Evolutionary conservation across 78 protist species (phyloP).

Genomic region (Guillardia theta): DNA sequence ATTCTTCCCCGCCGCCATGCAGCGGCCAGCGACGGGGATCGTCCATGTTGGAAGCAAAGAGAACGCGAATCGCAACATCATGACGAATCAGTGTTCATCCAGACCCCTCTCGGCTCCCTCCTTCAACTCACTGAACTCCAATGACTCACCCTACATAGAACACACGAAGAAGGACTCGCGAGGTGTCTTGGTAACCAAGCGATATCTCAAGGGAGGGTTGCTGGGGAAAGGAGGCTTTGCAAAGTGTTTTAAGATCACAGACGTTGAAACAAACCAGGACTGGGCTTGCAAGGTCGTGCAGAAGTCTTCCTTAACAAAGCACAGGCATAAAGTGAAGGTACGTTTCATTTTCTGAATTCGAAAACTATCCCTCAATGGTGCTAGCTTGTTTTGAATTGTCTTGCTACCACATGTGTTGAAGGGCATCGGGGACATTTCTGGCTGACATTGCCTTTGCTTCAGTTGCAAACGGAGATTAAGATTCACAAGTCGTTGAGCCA

Average conservation of each 20-base stretch:
- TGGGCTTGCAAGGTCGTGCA: constrained; percentile 88
- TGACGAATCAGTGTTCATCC: background rate
- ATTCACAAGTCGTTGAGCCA: constrained; percentile 90
- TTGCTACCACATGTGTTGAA: background rate
- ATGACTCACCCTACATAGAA: background rate
- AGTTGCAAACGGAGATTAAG: constrained; percentile 85
- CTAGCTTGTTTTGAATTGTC: no score
- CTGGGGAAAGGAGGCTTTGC: constrained; percentile 91
- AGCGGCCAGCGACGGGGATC: background rate
- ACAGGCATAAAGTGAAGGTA: constrained; percentile 71
- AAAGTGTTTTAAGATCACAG: constrained; percentile 76
- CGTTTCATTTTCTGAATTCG: background rate
- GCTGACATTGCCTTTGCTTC: background rate
- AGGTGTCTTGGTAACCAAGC: background rate
- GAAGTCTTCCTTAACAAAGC: constrained; percentile 75
- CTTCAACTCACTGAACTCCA: background rate
- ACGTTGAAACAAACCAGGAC: constrained; percentile 56
- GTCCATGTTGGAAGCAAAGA: background rate
- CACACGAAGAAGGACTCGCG: background rate
- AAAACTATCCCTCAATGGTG: no score
- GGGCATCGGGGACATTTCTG: background rate
- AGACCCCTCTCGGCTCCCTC: background rate
- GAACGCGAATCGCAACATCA: background rate
- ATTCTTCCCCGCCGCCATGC: background rate
- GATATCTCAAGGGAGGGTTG: background rate